Conservation (phyloP, 495 filamentous ascomycete species). For the Thermothielavioides terrestris region DNA sequence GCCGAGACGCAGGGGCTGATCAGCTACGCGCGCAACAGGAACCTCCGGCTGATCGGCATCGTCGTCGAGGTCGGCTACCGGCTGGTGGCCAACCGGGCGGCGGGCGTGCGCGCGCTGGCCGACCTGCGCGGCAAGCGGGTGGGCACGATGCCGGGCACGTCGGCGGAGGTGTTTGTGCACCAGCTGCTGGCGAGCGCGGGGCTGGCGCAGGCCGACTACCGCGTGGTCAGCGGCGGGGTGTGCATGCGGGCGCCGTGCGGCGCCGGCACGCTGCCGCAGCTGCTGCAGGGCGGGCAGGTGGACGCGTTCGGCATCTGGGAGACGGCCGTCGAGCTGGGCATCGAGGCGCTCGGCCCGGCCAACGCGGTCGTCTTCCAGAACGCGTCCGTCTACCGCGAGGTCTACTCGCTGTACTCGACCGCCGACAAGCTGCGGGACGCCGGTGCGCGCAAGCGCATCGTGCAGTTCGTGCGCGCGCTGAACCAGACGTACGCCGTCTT, state of each 20-base stretch:
- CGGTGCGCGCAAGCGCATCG: slow-evolving; percentile 29
- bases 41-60: slow-evolving; percentile 36
- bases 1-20: slow-evolving; percentile 39
- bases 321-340: slow-evolving; percentile 33
- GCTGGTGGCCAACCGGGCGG: slow-evolving; percentile 34
- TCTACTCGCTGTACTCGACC: slow-evolving; percentile 36
- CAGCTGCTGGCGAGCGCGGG: slow-evolving; percentile 29
- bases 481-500: slow-evolving; percentile 31
- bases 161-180: slow-evolving; percentile 33
- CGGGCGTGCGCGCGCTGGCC: slow-evolving; percentile 22
- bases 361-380: slow-evolving; percentile 31
- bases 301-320: slow-evolving; percentile 42
- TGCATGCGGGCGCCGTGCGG: slow-evolving; percentile 35
- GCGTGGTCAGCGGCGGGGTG: slow-evolving; percentile 24
- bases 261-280: slow-evolving; percentile 27
- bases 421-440: slow-evolving; percentile 29
- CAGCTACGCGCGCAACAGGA: slow-evolving; percentile 30
- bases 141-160: slow-evolving; percentile 32
- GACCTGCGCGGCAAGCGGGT: slow-evolving; percentile 40
- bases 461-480: slow-evolving; percentile 32
- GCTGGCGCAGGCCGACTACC: slow-evolving; percentile 25
- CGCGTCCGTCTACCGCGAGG: slow-evolving; percentile 33
- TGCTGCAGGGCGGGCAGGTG: slow-evolving; percentile 24
- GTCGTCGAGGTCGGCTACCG: slow-evolving; percentile 36
- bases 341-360: slow-evolving; percentile 22